Base-by-base conservation (phyloP, 306 rosid genomes). In the Cucumis cinereus region DNA sequence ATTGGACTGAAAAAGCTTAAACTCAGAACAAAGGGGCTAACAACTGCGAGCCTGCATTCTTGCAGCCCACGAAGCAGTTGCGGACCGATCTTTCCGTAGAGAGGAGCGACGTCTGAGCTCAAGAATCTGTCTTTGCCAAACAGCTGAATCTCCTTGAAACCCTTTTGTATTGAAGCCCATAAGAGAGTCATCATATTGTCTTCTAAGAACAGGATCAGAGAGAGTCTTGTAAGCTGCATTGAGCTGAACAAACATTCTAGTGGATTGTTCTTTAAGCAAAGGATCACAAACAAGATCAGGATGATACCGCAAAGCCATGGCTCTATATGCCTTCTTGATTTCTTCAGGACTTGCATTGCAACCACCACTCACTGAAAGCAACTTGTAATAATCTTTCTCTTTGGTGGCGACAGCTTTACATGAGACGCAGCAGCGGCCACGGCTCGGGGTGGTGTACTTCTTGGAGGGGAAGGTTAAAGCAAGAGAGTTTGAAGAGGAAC, bases 291-390 rank as follows among this genome's bases (percentile, higher is more conserved):
- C 78, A 1, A 36, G 70, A 17, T 91, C 92, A 0, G 96, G 96
- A 36, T 91, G 96, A 55, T 87, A 86, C 17, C 26, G 78, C 36
- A 83, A 88, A 0, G 92, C 96, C 92, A 83, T 83, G 33, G 70
- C 77, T 77, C 90, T 81, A 5, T 91, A 89, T 0, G 93, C 93
- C 68, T 61, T 86, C 81, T 87, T 91, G 43, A 89, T 86, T 33
- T 91, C 97, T 20, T 82, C 84, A 35, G 16, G 33, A 55, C 85
- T 89, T 28, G 88, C 87, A 4, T 41, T 79, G 3, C 68, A 38
- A 0, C 73, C 54, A 0, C 85, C 74, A 60, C 83, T 89, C 83
- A 91, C 47, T 10, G 78, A 73, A 6, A 91, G 82, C 4, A 87
- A 4, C 70, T 83, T 75, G 79, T 91, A 91, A 49, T 84, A 86